Percentiles rank a stretch among this genome's conserved stretches.
These are phyloP conservation scores for Monilinia vaccinii-corymbosi DNA, from an alignment of 2,329 filamentous ascomycete species.

Conservation along the genomic window DNA sequence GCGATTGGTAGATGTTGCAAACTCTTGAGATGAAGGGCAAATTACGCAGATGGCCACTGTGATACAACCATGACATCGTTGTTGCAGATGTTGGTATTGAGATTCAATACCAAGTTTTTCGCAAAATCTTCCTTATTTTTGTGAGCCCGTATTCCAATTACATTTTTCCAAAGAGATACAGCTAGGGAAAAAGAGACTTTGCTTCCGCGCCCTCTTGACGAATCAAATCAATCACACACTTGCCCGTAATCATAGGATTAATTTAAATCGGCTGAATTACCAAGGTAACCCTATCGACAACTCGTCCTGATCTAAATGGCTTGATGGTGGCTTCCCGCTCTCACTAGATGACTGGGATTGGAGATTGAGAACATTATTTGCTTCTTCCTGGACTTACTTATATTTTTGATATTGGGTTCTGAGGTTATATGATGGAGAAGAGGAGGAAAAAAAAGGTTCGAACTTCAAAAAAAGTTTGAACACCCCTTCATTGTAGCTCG, in stretches of 20 bases:
- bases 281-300: neutral
- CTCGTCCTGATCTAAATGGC: conserved; percentile 4
- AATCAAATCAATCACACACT: neutral
- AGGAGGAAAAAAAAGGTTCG: neutral
- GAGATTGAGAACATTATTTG: neutral
- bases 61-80: conserved; percentile 1
- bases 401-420: neutral
- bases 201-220: neutral
- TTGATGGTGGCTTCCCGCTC: neutral
- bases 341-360: neutral
- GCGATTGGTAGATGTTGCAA: neutral
- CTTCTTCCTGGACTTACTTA: neutral
- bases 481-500: neutral
- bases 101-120: neutral
- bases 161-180: neutral
- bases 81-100: conserved; percentile 6
- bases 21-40: neutral
- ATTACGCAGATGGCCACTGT: neutral
- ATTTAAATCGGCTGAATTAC: neutral
- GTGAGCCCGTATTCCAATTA: neutral
- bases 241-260: neutral
- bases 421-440: too few species aligned
- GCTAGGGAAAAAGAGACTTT: neutral
- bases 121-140: neutral
- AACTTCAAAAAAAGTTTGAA: neutral